Conservation (phyloP, 495 filamentous ascomycete species). For the Lophium mytilinum region DNA sequence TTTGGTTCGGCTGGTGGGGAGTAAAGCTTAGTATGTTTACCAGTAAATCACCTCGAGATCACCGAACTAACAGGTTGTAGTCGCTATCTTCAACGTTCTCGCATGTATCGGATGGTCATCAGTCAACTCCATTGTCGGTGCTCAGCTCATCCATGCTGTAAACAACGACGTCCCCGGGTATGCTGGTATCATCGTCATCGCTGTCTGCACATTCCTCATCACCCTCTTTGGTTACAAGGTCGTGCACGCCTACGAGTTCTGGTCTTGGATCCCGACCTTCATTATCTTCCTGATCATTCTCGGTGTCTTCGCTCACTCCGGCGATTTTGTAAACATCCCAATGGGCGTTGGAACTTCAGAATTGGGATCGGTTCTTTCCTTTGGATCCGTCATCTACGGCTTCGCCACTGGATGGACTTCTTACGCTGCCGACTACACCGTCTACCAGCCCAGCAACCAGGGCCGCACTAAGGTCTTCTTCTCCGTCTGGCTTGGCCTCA, state of each 20-base stretch:
- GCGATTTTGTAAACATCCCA: constrained; percentile 60
- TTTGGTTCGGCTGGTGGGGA: constrained; percentile 45
- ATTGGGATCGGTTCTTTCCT: constrained; percentile 58
- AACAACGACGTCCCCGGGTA: constrained; percentile 39
- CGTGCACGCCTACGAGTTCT: constrained; percentile 74
- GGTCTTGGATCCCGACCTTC: constrained; percentile 68
- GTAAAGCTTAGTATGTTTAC: constrained; percentile 17
- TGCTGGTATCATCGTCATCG: constrained; percentile 72
- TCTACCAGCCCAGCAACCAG: constrained; percentile 49
- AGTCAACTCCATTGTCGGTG: constrained; percentile 69
- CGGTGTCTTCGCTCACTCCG: constrained; percentile 65
- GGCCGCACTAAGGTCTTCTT: constrained; percentile 56
- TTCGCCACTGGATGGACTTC: constrained; percentile 77
- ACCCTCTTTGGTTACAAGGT: constrained; percentile 62
- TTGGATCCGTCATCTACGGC: constrained; percentile 53
- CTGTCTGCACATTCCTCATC: constrained; percentile 60
- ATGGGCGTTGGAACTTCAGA: constrained; percentile 55
- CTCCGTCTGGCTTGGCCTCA: constrained; percentile 62
- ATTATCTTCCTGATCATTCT: constrained; percentile 73
- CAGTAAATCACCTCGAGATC: neutral
- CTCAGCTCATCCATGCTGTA: constrained; percentile 69
- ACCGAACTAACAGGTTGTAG: constrained; percentile 27
- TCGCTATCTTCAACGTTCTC: constrained; percentile 67
- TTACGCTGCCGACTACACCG: constrained; percentile 76
- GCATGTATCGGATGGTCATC: constrained; percentile 51